phyloP scores from a whole-genome alignment of 805 yeast species.

The Phaffomyces antillensis region DNA sequence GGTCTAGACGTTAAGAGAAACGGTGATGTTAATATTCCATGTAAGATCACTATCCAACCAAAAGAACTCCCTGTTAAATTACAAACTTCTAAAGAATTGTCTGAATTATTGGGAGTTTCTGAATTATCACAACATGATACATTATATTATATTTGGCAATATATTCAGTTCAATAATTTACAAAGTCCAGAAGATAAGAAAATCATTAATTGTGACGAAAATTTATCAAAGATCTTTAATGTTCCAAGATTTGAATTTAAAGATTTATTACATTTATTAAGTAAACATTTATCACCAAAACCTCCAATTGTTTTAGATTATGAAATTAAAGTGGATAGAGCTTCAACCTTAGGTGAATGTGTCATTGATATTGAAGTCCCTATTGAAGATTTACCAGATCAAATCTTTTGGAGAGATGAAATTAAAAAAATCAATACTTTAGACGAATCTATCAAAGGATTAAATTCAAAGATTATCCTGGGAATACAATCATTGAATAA shows the following conservation, averaged over 20 bases:
- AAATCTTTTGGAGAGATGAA: constrained; percentile 25
- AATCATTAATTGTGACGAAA: constrained; percentile 43
- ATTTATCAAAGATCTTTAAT: constrained; percentile 36
- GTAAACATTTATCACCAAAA: constrained; percentile 64
- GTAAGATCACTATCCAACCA: constrained; percentile 73
- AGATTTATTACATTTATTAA: constrained; percentile 61
- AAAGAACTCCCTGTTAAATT: constrained; percentile 66
- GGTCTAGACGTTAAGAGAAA: constrained; percentile 81
- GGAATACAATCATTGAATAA: constrained; percentile 45
- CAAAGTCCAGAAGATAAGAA: constrained; percentile 51
- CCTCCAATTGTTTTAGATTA: constrained; percentile 77
- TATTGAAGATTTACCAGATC: constrained; percentile 25
- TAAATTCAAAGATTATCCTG: constrained; percentile 27
- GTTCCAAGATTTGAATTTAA: constrained; percentile 55
- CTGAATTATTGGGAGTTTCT: constrained; percentile 63
- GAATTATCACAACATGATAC: constrained; percentile 86
- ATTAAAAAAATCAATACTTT: constrained; percentile 23
- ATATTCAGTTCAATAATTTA: constrained; percentile 60
- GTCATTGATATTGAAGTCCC: constrained; percentile 71
- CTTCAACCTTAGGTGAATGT: constrained; percentile 73
- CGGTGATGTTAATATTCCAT: constrained; percentile 59
- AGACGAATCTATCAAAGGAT: constrained; percentile 27
- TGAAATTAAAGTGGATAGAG: constrained; percentile 66
- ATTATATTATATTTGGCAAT: constrained; percentile 74
- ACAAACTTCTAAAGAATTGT: constrained; percentile 56